Percentiles rank a stretch among this genome's conserved stretches.
Conservation (phyloP, 2,329 filamentous ascomycete genomes). For the Cryphonectria japonica region DNA sequence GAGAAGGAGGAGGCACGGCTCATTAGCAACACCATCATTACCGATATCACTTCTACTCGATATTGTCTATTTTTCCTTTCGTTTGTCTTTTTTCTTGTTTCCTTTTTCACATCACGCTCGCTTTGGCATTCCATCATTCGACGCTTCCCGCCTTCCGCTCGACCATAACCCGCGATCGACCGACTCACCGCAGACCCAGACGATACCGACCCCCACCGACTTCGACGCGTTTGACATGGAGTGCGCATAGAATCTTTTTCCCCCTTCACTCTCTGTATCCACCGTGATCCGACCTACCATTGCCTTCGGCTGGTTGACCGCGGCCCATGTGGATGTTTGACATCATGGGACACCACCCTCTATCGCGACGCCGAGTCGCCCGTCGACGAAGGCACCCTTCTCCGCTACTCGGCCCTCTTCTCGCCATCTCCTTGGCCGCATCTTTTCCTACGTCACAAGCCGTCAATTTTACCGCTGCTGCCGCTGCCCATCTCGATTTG, state of each 20-base stretch:
- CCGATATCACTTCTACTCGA: background rate
- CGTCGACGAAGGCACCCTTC: conserved; percentile 36
- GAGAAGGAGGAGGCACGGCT: background rate
- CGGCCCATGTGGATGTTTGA: conserved; percentile 25
- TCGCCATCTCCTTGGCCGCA: conserved; percentile 45
- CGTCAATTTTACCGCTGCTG: conserved; percentile 63
- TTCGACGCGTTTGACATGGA: conserved; percentile 25
- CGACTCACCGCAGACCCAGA: conserved; percentile 1
- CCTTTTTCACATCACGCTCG: conserved; percentile 16
- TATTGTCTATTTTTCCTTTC: conserved; percentile 11
- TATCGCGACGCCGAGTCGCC: conserved; percentile 47
- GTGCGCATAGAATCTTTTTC: conserved; percentile 18
- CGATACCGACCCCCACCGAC: background rate
- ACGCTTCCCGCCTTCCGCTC: conserved; percentile 7
- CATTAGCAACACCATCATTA: background rate
- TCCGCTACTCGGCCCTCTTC: conserved; percentile 27
- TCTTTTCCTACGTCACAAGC: conserved; percentile 48
- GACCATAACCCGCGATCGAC: conserved; percentile 9
- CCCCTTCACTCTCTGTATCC: background rate
- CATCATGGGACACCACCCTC: conserved; percentile 55
- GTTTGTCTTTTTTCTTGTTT: background rate
- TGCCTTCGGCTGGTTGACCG: conserved; percentile 1
- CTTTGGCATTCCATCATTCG: conserved; percentile 6
- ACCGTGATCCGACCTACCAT: background rate
- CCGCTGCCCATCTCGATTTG: conserved; percentile 77